phyloP scores from a whole-genome alignment of 2,329 filamentous ascomycete species.

The Aspergillus aculeatinus region DNA sequence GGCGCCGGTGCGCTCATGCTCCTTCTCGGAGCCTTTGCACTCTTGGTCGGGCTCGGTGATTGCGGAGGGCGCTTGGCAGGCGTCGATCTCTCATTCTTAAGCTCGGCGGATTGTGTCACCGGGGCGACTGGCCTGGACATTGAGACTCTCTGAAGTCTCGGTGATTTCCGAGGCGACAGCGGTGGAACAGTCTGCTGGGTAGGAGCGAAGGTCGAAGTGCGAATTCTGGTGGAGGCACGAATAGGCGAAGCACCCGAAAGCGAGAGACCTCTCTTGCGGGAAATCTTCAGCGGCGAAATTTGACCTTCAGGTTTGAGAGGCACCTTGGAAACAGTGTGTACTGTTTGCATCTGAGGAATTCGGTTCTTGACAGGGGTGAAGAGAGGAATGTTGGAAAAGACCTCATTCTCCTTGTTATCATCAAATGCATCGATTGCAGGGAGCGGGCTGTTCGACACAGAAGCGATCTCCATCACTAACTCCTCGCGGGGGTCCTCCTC shows the following conservation, averaged over 20 bases:
- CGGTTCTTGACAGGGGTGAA: constrained; percentile 56
- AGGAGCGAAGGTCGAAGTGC: constrained; percentile 24
- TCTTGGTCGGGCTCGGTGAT: constrained; percentile 26
- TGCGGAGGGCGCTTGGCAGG: constrained; percentile 17
- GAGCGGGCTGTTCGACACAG: neutral
- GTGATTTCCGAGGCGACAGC: constrained; percentile 30
- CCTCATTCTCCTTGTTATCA: constrained; percentile 32
- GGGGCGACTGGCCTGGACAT: constrained; percentile 14
- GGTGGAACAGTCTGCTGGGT: constrained; percentile 22
- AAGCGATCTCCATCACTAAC: neutral
- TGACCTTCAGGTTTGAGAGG: constrained; percentile 67
- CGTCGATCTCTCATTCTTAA: constrained; percentile 1
- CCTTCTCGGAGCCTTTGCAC: constrained; percentile 25
- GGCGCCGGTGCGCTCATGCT: constrained; percentile 19
- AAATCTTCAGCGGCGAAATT: constrained; percentile 47
- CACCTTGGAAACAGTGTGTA: constrained; percentile 75
- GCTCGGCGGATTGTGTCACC: constrained; percentile 19
- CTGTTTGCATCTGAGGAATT: constrained; percentile 52
- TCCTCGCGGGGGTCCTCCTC: neutral
- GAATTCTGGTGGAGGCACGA: constrained; percentile 32
- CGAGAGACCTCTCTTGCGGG: constrained; percentile 53
- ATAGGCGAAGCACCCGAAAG: constrained; percentile 48
- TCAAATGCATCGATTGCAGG: constrained; percentile 36
- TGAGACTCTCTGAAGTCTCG: constrained; percentile 20
- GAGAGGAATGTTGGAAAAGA: constrained; percentile 35